Evolutionary conservation across 2,329 filamentous ascomycete species (phyloP), one percentile per base, ranked within the genome.

Genomic region (Diaporthe sp.): DNA sequence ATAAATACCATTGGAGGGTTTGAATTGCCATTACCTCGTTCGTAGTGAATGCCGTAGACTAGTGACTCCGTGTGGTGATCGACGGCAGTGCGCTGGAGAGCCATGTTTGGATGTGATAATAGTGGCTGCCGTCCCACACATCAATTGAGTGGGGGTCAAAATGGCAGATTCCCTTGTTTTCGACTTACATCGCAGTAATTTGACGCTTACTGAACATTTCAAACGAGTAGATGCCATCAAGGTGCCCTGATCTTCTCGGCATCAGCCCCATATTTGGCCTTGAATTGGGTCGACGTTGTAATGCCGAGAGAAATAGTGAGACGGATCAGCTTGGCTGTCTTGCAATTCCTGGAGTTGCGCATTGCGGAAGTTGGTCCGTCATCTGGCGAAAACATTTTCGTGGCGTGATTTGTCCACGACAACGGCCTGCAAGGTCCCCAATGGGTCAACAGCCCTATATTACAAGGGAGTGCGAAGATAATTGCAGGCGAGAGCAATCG

Each of bases 221-320:
- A 13, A 22, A 49, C 17, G 25, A 22, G 34, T 6, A 34, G 3
- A 46, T 19, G 61, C 61, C 61, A 49, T 65, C 61, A 65, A 49
- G 61, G 61, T 65, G 31, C 42, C 8, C 25, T 46, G 42, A 65
- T 34, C 15, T 49, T 49, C 61, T 49, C 28, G 61, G 42, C 61
- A 12, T 22, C 61, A 46, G 60, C 60, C n/a, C 39, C 60, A 65
- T 46, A 46, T 46, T 22, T 46, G 15, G 42, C 2, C 42, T 22
- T 49, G 7, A 46, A 49, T 4, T 15, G 39, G 42, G 31, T 12
- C 61, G 6, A 49, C 61, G 61, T 49, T 46, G 42, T 49, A 65
- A 44, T 65, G 61, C 61, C 28, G 42, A 51, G 61, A 67, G 28
- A 67, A 34, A 34, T 67, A 49, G 25, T 67, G 7, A 49, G 44